These are phyloP conservation scores for Paraconiothyrium brasiliense DNA, from an alignment of 2,329 filamentous ascomycete genomes.

Conservation along the genomic window DNA sequence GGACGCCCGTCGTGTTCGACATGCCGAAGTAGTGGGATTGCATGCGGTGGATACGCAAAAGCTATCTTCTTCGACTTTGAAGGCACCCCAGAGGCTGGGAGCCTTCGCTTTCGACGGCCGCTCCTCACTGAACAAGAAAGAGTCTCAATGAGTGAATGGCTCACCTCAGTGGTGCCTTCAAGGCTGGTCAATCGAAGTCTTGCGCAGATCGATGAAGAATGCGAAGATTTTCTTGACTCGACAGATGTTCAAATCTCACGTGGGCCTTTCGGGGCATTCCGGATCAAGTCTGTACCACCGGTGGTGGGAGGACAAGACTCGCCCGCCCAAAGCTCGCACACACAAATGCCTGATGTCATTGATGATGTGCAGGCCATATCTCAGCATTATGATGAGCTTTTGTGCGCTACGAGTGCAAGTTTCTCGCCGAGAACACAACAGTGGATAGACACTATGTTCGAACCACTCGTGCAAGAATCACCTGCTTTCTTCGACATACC, in stretches of 20 bases:
- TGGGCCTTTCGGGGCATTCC: slow-evolving; percentile 28
- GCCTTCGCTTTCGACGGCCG: slow-evolving; percentile 52
- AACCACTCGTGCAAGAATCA: slow-evolving; percentile 2
- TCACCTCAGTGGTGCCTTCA: slow-evolving; percentile 46
- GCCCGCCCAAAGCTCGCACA: not conserved
- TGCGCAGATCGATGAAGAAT: slow-evolving; percentile 43
- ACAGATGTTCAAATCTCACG: slow-evolving; percentile 20
- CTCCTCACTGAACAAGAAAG: slow-evolving; percentile 54
- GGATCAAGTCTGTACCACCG: not conserved
- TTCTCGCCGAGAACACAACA: slow-evolving; percentile 20
- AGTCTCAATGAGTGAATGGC: slow-evolving; percentile 47
- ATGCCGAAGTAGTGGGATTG: slow-evolving; percentile 48
- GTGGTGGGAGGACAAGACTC: not conserved
- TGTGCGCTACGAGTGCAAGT: not conserved
- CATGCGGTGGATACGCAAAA: slow-evolving; percentile 54
- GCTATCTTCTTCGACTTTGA: slow-evolving; percentile 50
- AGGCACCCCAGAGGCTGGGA: slow-evolving; percentile 23
- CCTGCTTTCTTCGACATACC: slow-evolving; percentile 1
- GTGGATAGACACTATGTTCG: slow-evolving; percentile 20
- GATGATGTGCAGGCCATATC: not conserved
- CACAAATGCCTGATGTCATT: not conserved
- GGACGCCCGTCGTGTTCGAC: slow-evolving; percentile 51
- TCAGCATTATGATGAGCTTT: slow-evolving; percentile 1
- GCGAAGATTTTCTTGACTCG: slow-evolving; percentile 20
- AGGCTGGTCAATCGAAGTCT: slow-evolving; percentile 25